phyloP scores from a whole-genome alignment of 163 green algal species.

The Scenedesmus sp. region DNA sequence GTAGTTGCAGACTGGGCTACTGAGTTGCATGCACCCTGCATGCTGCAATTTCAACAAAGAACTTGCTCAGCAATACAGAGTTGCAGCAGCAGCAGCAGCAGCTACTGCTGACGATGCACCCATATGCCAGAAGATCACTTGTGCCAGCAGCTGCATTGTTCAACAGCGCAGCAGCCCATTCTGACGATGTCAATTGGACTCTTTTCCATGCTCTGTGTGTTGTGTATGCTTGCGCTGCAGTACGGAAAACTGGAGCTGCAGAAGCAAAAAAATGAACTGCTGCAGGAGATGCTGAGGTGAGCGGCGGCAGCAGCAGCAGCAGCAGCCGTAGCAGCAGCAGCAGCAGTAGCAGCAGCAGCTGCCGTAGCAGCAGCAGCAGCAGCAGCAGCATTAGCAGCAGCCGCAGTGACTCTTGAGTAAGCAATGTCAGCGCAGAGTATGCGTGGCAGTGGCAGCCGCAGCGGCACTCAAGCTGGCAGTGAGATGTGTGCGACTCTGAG shows the following conservation, averaged over 20 bases:
- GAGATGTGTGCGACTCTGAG: too few relatives aligned
- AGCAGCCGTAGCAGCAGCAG: neutral
- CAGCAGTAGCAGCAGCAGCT: neutral
- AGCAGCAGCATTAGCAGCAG: neutral
- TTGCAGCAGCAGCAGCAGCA: neutral
- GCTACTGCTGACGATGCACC: neutral
- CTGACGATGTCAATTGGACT: too few relatives aligned
- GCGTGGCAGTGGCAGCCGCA: neutral
- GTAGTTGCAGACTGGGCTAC: too few relatives aligned
- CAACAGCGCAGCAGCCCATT: too few relatives aligned
- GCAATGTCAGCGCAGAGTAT: neutral
- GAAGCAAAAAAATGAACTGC: constrained; percentile 12
- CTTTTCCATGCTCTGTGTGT: neutral
- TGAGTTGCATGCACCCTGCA: too few relatives aligned
- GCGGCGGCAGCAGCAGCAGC: neutral
- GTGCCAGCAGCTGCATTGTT: too few relatives aligned
- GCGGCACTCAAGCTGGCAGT: neutral
- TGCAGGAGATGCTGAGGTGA: constrained; percentile 16
- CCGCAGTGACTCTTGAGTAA: neutral
- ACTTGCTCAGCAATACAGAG: neutral
- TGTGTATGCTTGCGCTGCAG: constrained; percentile 9
- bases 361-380: neutral
- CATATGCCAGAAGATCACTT: too few relatives aligned
- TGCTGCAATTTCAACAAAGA: too few relatives aligned
- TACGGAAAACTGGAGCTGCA: constrained; percentile 27